These are phyloP conservation scores for Spizellomyces punctatus DNA, from an alignment of 192 early-diverging fungal species.

Conservation along the genomic window DNA sequence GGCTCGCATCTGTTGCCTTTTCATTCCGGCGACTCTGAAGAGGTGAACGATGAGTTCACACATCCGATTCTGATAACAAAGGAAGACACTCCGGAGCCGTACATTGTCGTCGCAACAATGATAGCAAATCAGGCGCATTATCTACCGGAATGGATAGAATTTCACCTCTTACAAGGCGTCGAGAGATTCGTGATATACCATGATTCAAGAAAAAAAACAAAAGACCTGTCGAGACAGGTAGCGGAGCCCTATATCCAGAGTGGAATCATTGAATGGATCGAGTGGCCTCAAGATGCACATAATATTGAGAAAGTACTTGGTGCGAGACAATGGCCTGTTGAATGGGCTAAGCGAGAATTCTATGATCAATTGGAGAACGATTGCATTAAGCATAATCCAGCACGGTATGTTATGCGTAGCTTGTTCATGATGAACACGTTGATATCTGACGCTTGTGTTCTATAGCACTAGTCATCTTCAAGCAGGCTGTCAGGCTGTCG, in stretches of 20 bases:
- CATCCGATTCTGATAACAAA: too few relatives aligned
- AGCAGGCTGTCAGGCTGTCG: too few relatives aligned
- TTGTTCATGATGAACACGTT: constrained; percentile 5
- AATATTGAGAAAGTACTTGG: constrained; percentile 3
- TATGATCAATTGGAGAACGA: constrained; percentile 8
- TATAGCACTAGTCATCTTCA: too few relatives aligned
- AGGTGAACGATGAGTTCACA: too few relatives aligned
- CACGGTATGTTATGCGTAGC: background rate
- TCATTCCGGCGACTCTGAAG: too few relatives aligned
- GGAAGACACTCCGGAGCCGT: too few relatives aligned
- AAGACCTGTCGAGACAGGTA: background rate
- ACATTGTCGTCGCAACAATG: too few relatives aligned
- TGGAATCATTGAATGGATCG: constrained; percentile 11
- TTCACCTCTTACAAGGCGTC: constrained; percentile 12
- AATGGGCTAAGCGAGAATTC: background rate
- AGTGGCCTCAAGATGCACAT: constrained; percentile 11
- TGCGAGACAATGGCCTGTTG: constrained; percentile 4
- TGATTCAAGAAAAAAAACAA: constrained; percentile 2
- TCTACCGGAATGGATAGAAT: constrained; percentile 22
- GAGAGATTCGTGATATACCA: constrained; percentile 16
- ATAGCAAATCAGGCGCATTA: constrained; percentile 1
- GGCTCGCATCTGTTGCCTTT: too few relatives aligned
- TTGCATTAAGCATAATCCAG: constrained; percentile 7
- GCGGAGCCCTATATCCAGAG: constrained; percentile 9
- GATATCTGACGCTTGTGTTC: background rate